Conservation (phyloP, 805 yeast species). For the Grigorovia transvaalensis region DNA sequence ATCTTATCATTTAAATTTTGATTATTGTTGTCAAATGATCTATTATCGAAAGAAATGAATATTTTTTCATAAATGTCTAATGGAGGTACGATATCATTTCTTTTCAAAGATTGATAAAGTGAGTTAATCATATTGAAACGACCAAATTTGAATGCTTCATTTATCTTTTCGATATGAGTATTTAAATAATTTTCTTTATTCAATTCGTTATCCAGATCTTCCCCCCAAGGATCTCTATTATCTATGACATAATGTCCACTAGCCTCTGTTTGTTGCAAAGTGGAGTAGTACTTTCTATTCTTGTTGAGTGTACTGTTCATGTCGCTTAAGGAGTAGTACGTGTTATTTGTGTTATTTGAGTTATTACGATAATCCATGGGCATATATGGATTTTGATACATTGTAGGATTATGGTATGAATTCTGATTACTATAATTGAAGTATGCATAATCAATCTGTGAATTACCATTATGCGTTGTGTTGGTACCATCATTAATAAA, state of each 20-base stretch:
- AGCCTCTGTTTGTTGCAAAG: background rate
- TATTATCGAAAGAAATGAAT: constrained; percentile 40
- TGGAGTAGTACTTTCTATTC: constrained; percentile 4
- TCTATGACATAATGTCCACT: constrained; percentile 1
- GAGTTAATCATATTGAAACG: constrained; percentile 31
- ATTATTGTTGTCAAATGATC: constrained; percentile 42
- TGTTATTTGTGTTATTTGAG: no score
- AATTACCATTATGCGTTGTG: background rate
- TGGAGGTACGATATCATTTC: constrained; percentile 39
- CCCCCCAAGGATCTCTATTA: constrained; percentile 20
- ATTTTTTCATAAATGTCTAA: constrained; percentile 44
- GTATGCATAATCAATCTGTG: background rate
- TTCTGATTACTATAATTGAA: background rate
- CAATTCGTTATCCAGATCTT: constrained; percentile 22
- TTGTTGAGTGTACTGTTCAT: background rate
- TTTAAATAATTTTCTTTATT: constrained; percentile 25
- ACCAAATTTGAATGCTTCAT: constrained; percentile 15
- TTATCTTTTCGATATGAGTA: constrained; percentile 26
- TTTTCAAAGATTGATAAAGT: constrained; percentile 31
- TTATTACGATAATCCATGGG: background rate
- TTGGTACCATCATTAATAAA: background rate
- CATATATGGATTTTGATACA: background rate
- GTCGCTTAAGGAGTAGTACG: background rate
- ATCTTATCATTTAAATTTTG: constrained; percentile 48
- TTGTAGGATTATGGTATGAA: background rate